Evolutionary conservation across 495 filamentous ascomycete genomes (phyloP), one percentile per base, ranked within the genome.

Genomic region (Xylaria flabelliformis): DNA sequence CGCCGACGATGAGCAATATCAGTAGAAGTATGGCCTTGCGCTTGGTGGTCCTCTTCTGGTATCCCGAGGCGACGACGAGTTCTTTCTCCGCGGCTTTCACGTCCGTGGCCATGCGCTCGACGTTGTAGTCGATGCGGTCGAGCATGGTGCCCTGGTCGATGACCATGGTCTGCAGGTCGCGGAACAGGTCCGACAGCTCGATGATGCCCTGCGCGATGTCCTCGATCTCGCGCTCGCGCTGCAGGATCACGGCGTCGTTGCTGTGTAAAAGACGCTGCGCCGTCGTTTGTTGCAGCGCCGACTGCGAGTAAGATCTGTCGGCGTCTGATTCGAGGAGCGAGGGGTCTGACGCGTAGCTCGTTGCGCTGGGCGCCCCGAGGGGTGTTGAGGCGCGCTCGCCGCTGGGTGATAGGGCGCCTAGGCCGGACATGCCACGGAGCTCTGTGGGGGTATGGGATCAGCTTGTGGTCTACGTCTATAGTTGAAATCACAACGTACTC

Each of bases 131-230:
- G 76, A 99, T 98, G 46, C 96, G 88, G 82, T 99, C 96, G 29
- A 99, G 88, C 92, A 99, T 94, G 36, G 94, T 98, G 15, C 96
- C 96, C 82, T 99, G 96, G 80, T 99, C 96, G 71, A 99, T 99
- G 69, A 99, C 91, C 94, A 99, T 97, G 26, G 86, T 89, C 78
- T 99, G 97, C 24, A 99, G 82, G 73, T 98, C 97, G 58, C 95
- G 93, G 85, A 99, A 99, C 51, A 99, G 94, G 78, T 97, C 94
- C 1, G 94, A 91, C 3, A 99, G 86, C 74, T 98, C 97, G 76
- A 99, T 97, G 80, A 99, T 97, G 53, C 96, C 96, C 76, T 97
- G 94, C 0, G 96, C 96, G 72, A 99, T 98, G 72, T 97, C 94
- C 71, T 95, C 96, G 81, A 99, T 99, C 78, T 98, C 96, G n/a